Conservation (phyloP, 2,329 filamentous ascomycete species). For the Dryadomyces quercivorus region DNA sequence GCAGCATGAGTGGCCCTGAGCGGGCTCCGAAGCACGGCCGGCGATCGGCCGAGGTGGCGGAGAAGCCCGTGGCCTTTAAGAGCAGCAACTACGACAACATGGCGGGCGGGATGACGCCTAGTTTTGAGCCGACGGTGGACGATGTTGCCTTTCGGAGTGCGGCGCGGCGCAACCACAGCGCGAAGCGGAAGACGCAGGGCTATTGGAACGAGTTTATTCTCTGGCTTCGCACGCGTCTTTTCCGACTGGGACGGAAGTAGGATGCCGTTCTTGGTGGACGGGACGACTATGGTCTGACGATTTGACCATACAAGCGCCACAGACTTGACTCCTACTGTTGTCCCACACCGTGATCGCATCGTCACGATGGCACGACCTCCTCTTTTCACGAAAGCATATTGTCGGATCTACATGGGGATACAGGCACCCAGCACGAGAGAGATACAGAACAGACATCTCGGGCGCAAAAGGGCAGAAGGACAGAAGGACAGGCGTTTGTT, state of each 20-base stretch:
- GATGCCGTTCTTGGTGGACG: not conserved
- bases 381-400: slow-evolving; percentile 5
- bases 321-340: too few relatives aligned
- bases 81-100: slow-evolving; percentile 34
- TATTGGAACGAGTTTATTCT: slow-evolving; percentile 52
- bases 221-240: slow-evolving; percentile 48
- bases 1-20: slow-evolving; percentile 8
- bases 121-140: slow-evolving; percentile 24
- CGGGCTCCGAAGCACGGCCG: slow-evolving; percentile 6
- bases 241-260: slow-evolving; percentile 16
- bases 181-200: slow-evolving; percentile 48
- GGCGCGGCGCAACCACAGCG: slow-evolving; percentile 29
- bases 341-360: not conserved
- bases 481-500: not conserved
- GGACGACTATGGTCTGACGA: not conserved
- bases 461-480: not conserved
- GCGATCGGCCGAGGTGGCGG: slow-evolving; percentile 10
- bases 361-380: slow-evolving; percentile 6
- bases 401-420: not conserved
- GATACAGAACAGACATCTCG: not conserved
- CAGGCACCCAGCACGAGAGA: not conserved
- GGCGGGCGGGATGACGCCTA: slow-evolving; percentile 19
- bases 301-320: too few relatives aligned
- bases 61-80: slow-evolving; percentile 31
- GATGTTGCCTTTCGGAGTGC: slow-evolving; percentile 30